phyloP scores from a whole-genome alignment of 257 asterid species.

The Datura wrightii region DNA sequence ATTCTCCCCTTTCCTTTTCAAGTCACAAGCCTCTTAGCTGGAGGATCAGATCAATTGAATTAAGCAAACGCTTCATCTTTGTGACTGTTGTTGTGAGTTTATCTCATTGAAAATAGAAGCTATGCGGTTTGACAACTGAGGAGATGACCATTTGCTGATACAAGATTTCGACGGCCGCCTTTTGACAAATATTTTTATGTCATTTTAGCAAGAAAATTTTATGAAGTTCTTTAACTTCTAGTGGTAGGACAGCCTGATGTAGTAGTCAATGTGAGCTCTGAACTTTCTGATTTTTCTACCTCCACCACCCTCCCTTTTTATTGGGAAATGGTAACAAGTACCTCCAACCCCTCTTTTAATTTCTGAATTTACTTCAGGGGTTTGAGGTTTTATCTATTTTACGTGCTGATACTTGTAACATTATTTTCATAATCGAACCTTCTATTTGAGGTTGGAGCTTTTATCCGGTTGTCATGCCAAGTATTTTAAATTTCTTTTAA shows the following conservation, averaged over 20 bases:
- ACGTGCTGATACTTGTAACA: background rate
- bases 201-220: background rate
- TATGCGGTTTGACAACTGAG: background rate
- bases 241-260: conserved; percentile 12
- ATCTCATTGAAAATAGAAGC: background rate
- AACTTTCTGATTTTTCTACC: conserved; percentile 7
- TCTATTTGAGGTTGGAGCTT: background rate
- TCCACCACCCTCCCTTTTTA: background rate
- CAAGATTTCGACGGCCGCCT: background rate
- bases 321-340: conserved; percentile 6
- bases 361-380: background rate
- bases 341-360: background rate
- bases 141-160: background rate
- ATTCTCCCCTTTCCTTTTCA: background rate
- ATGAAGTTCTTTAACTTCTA: conserved; percentile 8
- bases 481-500: background rate
- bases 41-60: background rate
- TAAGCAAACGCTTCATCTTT: background rate
- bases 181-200: background rate
- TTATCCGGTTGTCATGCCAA: background rate
- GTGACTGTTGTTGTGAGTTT: background rate
- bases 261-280: background rate
- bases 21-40: background rate
- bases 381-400: background rate
- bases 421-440: conserved; percentile 2